These are phyloP conservation scores for Podila epigama DNA, from an alignment of 192 early-diverging fungal species.

Conservation along the genomic window DNA sequence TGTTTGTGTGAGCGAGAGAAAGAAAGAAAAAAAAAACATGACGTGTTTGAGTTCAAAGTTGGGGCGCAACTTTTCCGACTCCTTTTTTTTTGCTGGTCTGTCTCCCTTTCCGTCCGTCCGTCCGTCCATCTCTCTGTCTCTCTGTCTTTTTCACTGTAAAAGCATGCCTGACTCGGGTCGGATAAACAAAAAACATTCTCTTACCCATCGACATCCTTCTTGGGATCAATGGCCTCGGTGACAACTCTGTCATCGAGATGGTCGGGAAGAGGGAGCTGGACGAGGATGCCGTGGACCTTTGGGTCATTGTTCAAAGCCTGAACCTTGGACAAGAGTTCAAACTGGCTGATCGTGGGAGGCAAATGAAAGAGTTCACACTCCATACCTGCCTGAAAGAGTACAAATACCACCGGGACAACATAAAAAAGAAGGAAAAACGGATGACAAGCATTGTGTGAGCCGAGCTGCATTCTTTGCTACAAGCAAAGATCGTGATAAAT, in stretches of 20 bases:
- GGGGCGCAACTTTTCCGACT: background rate
- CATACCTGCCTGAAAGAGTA: slow-evolving; percentile 29
- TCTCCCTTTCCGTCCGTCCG: background rate
- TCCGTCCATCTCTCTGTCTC: background rate
- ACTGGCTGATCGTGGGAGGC: slow-evolving; percentile 38
- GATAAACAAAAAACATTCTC: too few species aligned
- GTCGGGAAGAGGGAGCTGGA: slow-evolving; percentile 93
- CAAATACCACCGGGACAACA: background rate
- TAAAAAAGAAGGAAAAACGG: background rate
- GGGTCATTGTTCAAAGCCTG: slow-evolving; percentile 83
- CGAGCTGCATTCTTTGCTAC: background rate
- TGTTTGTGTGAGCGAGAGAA: too few species aligned
- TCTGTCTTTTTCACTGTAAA: too few species aligned
- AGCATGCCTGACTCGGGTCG: too few species aligned
- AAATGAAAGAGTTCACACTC: slow-evolving; percentile 49
- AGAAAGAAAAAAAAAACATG: too few species aligned
- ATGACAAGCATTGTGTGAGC: background rate
- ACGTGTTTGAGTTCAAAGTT: background rate
- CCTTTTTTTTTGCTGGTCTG: background rate
- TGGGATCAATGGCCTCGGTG: slow-evolving; percentile 82
- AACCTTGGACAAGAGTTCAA: slow-evolving; percentile 72
- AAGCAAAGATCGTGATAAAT: too few species aligned
- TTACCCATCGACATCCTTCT: slow-evolving; percentile 98
- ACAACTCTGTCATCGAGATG: slow-evolving; percentile 84
- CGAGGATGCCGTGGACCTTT: slow-evolving; percentile 90